Evolutionary conservation across 148 eudicot species (phyloP).

Genomic region (Nepenthes gracilis): DNA sequence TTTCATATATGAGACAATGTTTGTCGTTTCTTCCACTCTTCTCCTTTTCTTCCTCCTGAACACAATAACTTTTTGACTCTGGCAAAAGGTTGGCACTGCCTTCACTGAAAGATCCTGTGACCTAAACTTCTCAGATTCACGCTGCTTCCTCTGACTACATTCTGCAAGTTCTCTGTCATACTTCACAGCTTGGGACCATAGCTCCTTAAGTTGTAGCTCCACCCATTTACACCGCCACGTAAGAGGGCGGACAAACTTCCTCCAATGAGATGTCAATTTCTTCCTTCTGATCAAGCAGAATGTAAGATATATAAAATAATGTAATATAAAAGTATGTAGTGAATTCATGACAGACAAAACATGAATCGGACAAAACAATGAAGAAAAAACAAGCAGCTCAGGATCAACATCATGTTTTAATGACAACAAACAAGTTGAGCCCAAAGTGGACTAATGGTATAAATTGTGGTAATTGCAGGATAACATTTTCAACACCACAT

Average conservation of each 20-base stretch:
- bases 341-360: no score
- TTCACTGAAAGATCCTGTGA: conserved; percentile 33
- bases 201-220: conserved; percentile 52
- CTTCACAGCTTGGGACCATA: conserved; percentile 28
- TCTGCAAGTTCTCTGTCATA: conserved; percentile 45
- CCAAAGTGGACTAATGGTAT: no score
- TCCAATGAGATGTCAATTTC: conserved; percentile 61
- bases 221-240: conserved; percentile 83
- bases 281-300: conserved; percentile 37
- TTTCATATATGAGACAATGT: conserved; percentile 37
- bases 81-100: conserved; percentile 30
- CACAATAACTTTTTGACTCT: conserved; percentile 19
- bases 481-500: no score
- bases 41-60: conserved; percentile 65
- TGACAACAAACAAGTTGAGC: no score
- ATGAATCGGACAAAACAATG: no score
- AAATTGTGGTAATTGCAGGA: no score
- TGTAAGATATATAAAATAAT: neutral
- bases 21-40: conserved; percentile 45
- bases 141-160: conserved; percentile 25
- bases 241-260: conserved; percentile 44
- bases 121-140: conserved; percentile 17
- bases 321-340: no score
- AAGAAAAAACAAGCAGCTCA: no score
- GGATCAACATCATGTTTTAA: no score